Evolutionary conservation across 495 filamentous ascomycete species (phyloP).

Genomic region (Talaromyces proteolyticus): DNA sequence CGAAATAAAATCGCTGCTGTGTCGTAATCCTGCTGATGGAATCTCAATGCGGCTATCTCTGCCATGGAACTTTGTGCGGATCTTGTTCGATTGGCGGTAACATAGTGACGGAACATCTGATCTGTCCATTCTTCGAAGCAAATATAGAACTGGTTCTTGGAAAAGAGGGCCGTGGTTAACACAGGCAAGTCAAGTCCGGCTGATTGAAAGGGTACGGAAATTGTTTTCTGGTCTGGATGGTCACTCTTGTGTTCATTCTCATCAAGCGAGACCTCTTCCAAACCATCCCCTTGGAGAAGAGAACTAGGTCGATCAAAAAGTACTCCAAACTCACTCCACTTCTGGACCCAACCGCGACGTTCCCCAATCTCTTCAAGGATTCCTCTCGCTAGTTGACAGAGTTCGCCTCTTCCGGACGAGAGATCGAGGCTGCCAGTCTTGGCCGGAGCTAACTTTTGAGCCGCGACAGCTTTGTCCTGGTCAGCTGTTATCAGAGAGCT

Average conservation of each 20-base stretch:
- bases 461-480: background rate
- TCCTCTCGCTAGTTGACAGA: slow-evolving; percentile 73
- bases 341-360: slow-evolving; percentile 69
- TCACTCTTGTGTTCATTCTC: slow-evolving; percentile 11
- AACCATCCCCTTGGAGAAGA: slow-evolving; percentile 48
- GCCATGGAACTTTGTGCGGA: slow-evolving; percentile 72
- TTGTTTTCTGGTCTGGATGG: slow-evolving; percentile 27
- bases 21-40: slow-evolving; percentile 59
- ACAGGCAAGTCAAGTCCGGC: slow-evolving; percentile 23
- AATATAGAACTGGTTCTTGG: slow-evolving; percentile 38
- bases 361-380: slow-evolving; percentile 69
- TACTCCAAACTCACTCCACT: slow-evolving; percentile 59
- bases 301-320: slow-evolving; percentile 44
- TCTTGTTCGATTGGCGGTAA: slow-evolving; percentile 67
- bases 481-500: slow-evolving; percentile 33
- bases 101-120: slow-evolving; percentile 66
- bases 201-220: slow-evolving; percentile 25
- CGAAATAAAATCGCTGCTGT: slow-evolving; percentile 76
- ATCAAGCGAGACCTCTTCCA: slow-evolving; percentile 36
- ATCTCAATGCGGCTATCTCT: slow-evolving; percentile 82
- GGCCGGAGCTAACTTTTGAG: slow-evolving; percentile 14
- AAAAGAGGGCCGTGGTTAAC: slow-evolving; percentile 24
- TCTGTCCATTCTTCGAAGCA: slow-evolving; percentile 69
- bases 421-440: slow-evolving; percentile 75
- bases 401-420: slow-evolving; percentile 73